Evolutionary conservation across 78 protist genomes (phyloP).

Genomic region (Guillardia theta): DNA sequence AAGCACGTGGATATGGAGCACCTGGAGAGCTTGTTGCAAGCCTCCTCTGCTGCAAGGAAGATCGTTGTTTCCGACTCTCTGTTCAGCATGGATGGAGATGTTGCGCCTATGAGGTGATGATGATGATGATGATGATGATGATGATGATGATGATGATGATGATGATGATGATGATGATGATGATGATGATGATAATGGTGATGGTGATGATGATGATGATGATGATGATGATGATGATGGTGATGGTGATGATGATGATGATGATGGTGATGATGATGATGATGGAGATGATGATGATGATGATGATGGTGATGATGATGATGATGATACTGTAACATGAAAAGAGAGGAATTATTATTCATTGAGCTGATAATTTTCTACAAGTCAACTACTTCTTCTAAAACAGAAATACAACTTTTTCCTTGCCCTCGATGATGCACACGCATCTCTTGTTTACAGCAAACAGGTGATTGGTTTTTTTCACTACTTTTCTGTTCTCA

Average conservation of each 20-base stretch:
- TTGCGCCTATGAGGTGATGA: not conserved
- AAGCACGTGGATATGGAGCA: not conserved
- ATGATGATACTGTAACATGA: not conserved
- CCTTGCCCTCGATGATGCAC: too few species aligned
- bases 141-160: not conserved
- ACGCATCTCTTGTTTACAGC: too few species aligned
- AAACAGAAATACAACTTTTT: too few species aligned
- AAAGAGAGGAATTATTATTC: not conserved
- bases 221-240: not conserved
- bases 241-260: not conserved
- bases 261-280: not conserved
- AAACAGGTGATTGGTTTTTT: too few species aligned
- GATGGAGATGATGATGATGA: not conserved
- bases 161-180: not conserved
- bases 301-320: not conserved
- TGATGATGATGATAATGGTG: not conserved
- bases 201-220: not conserved
- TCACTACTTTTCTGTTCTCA: too few species aligned
- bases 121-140: not conserved
- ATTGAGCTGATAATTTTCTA: too few species aligned
- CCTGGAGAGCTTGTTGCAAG: not conserved
- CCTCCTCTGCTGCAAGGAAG: not conserved
- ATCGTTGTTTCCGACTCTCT: not conserved
- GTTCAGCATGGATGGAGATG: slow-evolving; percentile 48
- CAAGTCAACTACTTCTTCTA: too few species aligned